These are phyloP conservation scores for Leccinum boreale DNA, from an alignment of 768 basidiomycete species.

Conservation along the genomic window DNA sequence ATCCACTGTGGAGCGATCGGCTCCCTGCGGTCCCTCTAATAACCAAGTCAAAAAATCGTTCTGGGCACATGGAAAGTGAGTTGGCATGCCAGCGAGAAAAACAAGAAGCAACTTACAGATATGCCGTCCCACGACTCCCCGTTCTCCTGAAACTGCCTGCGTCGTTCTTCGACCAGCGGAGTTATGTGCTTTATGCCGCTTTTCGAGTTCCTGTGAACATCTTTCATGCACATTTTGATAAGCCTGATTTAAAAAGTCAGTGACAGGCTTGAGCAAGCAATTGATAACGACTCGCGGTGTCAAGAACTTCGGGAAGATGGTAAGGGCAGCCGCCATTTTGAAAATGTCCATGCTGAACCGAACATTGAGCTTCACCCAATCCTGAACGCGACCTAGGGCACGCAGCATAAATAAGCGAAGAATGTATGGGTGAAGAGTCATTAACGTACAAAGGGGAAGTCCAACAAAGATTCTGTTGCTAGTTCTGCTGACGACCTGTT, in stretches of 20 bases:
- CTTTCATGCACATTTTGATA: not conserved
- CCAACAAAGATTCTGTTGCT: slow-evolving; percentile 12
- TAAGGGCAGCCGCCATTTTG: slow-evolving; percentile 15
- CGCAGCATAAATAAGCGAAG: not conserved
- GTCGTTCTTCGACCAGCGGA: slow-evolving; percentile 23
- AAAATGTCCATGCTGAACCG: slow-evolving; percentile 20
- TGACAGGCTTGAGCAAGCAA: not conserved
- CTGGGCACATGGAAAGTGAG: slow-evolving; percentile 12
- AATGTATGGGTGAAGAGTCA: not conserved
- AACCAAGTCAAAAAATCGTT: slow-evolving; percentile 36
- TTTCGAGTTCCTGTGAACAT: slow-evolving; percentile 3
- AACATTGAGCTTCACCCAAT: slow-evolving; percentile 32
- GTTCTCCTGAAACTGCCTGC: not conserved
- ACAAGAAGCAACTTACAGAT: slow-evolving; percentile 3
- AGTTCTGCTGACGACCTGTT: slow-evolving; percentile 6
- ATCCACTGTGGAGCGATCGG: slow-evolving; percentile 15
- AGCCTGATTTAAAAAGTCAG: not conserved
- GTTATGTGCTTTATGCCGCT: slow-evolving; percentile 17
- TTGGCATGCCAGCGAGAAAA: not conserved
- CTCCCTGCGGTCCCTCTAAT: slow-evolving; percentile 21
- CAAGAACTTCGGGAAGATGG: slow-evolving; percentile 31
- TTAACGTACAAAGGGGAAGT: slow-evolving; percentile 14
- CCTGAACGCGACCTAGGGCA: slow-evolving; percentile 12
- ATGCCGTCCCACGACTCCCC: not conserved
- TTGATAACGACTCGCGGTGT: slow-evolving; percentile 25